phyloP scores from a whole-genome alignment of 305 asterid genomes.

The Ilex paraguariensis region DNA sequence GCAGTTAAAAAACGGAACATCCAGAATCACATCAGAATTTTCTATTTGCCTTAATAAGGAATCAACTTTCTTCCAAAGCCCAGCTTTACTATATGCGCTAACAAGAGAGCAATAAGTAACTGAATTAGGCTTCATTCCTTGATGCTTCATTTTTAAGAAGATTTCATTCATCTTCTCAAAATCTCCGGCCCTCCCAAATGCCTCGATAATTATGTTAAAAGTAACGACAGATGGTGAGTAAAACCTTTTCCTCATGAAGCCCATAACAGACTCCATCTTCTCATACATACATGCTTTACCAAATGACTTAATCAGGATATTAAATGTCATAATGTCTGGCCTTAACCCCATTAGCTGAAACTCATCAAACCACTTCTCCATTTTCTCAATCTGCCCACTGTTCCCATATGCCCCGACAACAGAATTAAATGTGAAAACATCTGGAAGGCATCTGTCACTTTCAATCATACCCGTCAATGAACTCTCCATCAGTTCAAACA shows the following conservation, averaged over 20 bases:
- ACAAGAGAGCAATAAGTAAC: slow-evolving; percentile 76
- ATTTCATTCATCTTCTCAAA: slow-evolving; percentile 69
- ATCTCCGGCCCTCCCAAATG: slow-evolving; percentile 64
- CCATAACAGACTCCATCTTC: slow-evolving; percentile 66
- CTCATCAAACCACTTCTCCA: slow-evolving; percentile 90
- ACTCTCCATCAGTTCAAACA: slow-evolving; percentile 60
- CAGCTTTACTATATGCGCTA: slow-evolving; percentile 63
- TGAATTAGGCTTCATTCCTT: slow-evolving; percentile 76
- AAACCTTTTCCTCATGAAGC: slow-evolving; percentile 71
- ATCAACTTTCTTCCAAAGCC: slow-evolving; percentile 49
- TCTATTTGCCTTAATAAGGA: slow-evolving; percentile 73
- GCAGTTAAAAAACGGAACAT: slow-evolving; percentile 75
- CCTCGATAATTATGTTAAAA: slow-evolving; percentile 67
- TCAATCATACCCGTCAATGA: slow-evolving; percentile 59
- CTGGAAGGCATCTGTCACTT: slow-evolving; percentile 52
- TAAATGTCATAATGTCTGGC: slow-evolving; percentile 72
- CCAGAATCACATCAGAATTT: slow-evolving; percentile 77
- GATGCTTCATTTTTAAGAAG: slow-evolving; percentile 81
- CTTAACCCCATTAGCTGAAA: slow-evolving; percentile 73
- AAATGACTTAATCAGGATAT: slow-evolving; percentile 63
- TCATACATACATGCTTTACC: slow-evolving; percentile 51
- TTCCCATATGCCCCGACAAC: slow-evolving; percentile 77
- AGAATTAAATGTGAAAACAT: slow-evolving; percentile 71
- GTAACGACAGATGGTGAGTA: slow-evolving; percentile 70
- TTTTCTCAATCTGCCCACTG: slow-evolving; percentile 54